Evolutionary conservation across 1,139 yeast species (phyloP).

Genomic region (Yamadazyma taylorii): DNA sequence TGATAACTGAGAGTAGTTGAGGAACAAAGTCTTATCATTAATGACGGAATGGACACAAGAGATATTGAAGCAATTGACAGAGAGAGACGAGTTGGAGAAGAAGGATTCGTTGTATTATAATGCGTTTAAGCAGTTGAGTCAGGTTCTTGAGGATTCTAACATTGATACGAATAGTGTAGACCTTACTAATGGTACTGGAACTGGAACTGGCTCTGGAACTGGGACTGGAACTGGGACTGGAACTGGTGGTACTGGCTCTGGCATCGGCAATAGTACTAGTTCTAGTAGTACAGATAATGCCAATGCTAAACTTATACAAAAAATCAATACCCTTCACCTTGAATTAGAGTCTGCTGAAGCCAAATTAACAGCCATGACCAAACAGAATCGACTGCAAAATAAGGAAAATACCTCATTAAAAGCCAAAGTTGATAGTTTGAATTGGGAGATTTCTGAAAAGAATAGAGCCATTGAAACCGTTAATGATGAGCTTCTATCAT

Average conservation of each 20-base stretch:
- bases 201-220: background rate
- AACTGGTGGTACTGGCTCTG: too few species aligned
- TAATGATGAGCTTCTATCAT: constrained; percentile 70
- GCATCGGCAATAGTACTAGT: too few species aligned
- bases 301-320: constrained; percentile 20
- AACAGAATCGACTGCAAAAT: constrained; percentile 21
- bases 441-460: constrained; percentile 53
- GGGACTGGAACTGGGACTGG: too few species aligned
- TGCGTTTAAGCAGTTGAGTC: constrained; percentile 33
- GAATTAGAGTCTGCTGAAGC: constrained; percentile 23
- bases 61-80: constrained; percentile 24
- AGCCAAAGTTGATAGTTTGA: constrained; percentile 32
- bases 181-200: background rate
- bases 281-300: too few species aligned
- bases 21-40: constrained; percentile 4
- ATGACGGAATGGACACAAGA: constrained; percentile 23
- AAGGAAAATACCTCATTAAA: constrained; percentile 24
- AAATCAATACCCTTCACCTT: constrained; percentile 26
- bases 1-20: constrained; percentile 3
- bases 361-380: constrained; percentile 14
- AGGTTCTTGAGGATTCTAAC: constrained; percentile 8
- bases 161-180: constrained; percentile 2
- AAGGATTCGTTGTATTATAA: constrained; percentile 30
- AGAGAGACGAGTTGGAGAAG: constrained; percentile 36
- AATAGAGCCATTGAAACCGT: constrained; percentile 57